Evolutionary conservation across 495 filamentous ascomycete genomes (phyloP).

Genomic region (Xylaria nigripes): DNA sequence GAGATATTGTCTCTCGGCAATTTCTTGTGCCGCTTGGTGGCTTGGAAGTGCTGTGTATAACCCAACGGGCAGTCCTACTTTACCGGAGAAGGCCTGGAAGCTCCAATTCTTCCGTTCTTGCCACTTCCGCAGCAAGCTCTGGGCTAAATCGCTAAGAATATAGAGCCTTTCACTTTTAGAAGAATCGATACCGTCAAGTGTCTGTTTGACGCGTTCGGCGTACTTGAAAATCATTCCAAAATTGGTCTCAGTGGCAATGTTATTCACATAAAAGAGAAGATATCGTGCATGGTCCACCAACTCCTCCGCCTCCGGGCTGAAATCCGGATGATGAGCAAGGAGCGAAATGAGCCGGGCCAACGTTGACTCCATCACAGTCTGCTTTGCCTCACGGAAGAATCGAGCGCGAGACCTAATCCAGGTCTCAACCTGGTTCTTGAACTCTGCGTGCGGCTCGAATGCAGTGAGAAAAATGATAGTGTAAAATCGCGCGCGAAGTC

Average conservation of each 20-base stretch:
- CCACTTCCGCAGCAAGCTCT: conserved; percentile 73
- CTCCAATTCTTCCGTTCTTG: conserved; percentile 68
- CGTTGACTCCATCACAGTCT: conserved; percentile 69
- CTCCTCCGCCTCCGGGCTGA: conserved; percentile 56
- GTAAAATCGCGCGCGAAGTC: conserved; percentile 72
- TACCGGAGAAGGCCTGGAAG: conserved; percentile 73
- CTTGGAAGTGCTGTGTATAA: conserved; percentile 67
- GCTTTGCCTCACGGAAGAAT: conserved; percentile 42
- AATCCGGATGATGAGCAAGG: conserved; percentile 93
- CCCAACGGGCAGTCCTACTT: conserved; percentile 67
- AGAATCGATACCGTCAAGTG: conserved; percentile 63
- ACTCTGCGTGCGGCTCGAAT: conserved; percentile 65
- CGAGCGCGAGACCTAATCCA: conserved; percentile 79
- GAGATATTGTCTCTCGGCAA: conserved; percentile 75
- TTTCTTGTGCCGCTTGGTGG: conserved; percentile 70
- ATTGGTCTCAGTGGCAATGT: conserved; percentile 78
- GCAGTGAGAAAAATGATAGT: conserved; percentile 81
- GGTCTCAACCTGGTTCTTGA: conserved; percentile 66
- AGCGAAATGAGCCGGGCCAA: conserved; percentile 80
- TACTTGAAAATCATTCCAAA: conserved; percentile 84
- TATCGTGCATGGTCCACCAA: conserved; percentile 75
- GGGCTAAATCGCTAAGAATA: conserved; percentile 79
- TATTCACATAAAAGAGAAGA: conserved; percentile 77
- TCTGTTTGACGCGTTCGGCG: conserved; percentile 86
- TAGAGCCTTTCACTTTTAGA: conserved; percentile 62